Conservation (phyloP, 2,329 filamentous ascomycete genomes). For the Apiospora koreana region DNA sequence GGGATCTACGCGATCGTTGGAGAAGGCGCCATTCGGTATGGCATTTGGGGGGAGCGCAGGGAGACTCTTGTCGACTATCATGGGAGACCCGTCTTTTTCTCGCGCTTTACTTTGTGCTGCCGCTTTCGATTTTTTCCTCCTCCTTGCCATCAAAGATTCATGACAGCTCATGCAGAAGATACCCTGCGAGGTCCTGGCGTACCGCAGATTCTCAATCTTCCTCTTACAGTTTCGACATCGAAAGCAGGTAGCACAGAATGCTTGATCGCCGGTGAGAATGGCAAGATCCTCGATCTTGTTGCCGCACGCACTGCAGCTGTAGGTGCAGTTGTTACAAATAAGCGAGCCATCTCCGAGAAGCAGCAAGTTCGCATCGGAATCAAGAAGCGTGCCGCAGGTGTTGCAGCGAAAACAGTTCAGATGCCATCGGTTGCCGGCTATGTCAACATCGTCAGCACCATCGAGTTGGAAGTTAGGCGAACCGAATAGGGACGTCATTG, state of each 20-base stretch:
- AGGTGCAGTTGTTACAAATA: slow-evolving; percentile 99
- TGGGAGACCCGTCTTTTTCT: slow-evolving; percentile 64
- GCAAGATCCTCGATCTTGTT: slow-evolving; percentile 99
- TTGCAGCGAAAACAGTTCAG: slow-evolving; percentile 99
- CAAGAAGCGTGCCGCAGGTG: slow-evolving; percentile 90
- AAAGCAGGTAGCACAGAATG: slow-evolving; percentile 97
- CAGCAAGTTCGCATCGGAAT: slow-evolving; percentile 96
- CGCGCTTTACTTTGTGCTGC: slow-evolving; percentile 60
- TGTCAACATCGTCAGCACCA: slow-evolving; percentile 11
- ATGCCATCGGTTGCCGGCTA: slow-evolving; percentile 96
- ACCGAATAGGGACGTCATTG: not conserved
- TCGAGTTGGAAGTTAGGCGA: not conserved
- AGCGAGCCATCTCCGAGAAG: slow-evolving; percentile 96
- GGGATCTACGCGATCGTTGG: slow-evolving; percentile 57
- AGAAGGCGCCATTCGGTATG: slow-evolving; percentile 62
- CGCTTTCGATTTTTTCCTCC: slow-evolving; percentile 82
- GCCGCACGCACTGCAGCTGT: slow-evolving; percentile 93
- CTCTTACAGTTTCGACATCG: slow-evolving; percentile 97
- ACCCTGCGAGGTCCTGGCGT: slow-evolving; percentile 94
- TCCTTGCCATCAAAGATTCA: slow-evolving; percentile 90
- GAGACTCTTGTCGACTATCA: slow-evolving; percentile 86
- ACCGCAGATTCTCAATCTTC: slow-evolving; percentile 97
- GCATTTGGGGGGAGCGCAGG: slow-evolving; percentile 85
- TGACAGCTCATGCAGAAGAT: slow-evolving; percentile 99
- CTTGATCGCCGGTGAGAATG: slow-evolving; percentile 95